Conservation (phyloP, 495 filamentous ascomycete species). For the Annulohypoxylon stygium region DNA sequence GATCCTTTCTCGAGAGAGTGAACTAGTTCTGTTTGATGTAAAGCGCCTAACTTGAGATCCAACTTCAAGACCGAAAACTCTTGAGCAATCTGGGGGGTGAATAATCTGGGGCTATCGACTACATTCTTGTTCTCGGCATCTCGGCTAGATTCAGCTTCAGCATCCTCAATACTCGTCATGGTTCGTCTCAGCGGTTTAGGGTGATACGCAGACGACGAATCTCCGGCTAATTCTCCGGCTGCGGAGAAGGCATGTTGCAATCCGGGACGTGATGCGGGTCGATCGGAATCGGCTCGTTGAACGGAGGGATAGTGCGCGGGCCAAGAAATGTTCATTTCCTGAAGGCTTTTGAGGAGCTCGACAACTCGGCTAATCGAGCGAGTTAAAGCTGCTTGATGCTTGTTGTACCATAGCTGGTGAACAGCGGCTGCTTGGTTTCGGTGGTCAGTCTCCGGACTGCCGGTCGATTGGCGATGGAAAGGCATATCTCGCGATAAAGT, state of each 20-base stretch:
- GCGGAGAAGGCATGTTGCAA: conserved; percentile 68
- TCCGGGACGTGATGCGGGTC: conserved; percentile 58
- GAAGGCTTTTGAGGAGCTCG: conserved; percentile 80
- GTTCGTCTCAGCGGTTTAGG: conserved; percentile 75
- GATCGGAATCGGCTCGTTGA: conserved; percentile 67
- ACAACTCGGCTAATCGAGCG: conserved; percentile 87
- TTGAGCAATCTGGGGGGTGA: conserved; percentile 93
- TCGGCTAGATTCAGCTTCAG: conserved; percentile 77
- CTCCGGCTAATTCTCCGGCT: conserved; percentile 47
- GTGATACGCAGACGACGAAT: conserved; percentile 39
- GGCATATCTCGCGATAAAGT: conserved; percentile 57
- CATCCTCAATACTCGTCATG: conserved; percentile 75
- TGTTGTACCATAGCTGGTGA: conserved; percentile 78
- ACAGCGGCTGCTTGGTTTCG: conserved; percentile 61
- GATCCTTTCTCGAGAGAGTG: conserved; percentile 96
- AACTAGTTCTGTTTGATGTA: conserved; percentile 90
- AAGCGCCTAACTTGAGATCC: conserved; percentile 87
- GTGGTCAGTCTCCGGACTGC: conserved; percentile 53
- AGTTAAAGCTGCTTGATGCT: conserved; percentile 85
- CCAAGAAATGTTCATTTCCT: conserved; percentile 91
- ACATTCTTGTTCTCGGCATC: conserved; percentile 68
- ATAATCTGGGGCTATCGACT: conserved; percentile 78
- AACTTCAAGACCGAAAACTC: conserved; percentile 96
- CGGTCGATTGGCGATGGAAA: conserved; percentile 54
- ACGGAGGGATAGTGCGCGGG: conserved; percentile 95